Conservation (phyloP, 2,329 filamentous ascomycete genomes). For the Sporothrix inflata region DNA sequence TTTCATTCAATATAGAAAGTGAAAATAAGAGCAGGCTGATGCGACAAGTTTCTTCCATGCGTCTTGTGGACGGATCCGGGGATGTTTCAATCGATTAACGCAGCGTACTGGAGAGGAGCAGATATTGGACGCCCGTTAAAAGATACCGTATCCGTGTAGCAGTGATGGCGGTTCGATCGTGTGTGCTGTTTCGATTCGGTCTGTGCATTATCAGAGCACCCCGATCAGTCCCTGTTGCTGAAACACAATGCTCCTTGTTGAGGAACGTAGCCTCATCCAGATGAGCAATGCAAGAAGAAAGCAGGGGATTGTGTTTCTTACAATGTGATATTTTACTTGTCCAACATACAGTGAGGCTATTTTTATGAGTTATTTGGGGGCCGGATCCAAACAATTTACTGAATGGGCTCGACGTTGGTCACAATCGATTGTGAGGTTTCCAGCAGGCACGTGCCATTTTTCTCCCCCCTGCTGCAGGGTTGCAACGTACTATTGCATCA, state of each 20-base stretch:
- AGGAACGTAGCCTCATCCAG: background rate
- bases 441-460: too few species aligned
- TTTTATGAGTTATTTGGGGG: too few species aligned
- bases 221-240: background rate
- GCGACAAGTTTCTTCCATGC: background rate
- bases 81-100: background rate
- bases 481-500: too few species aligned
- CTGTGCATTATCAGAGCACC: background rate
- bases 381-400: too few species aligned
- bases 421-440: too few species aligned
- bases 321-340: too few species aligned
- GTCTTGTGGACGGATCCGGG: background rate
- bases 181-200: background rate
- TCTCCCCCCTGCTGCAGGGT: too few species aligned
- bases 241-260: background rate
- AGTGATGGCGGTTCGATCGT: background rate
- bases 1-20: background rate
- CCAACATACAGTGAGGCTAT: too few species aligned
- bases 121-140: conserved; percentile 18
- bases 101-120: conserved; percentile 10
- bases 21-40: background rate
- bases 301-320: background rate
- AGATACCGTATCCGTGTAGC: conserved; percentile 16
- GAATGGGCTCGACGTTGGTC: too few species aligned
- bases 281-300: background rate